Conservation (phyloP, 106 monocot species). For the Acorus gramineus region DNA sequence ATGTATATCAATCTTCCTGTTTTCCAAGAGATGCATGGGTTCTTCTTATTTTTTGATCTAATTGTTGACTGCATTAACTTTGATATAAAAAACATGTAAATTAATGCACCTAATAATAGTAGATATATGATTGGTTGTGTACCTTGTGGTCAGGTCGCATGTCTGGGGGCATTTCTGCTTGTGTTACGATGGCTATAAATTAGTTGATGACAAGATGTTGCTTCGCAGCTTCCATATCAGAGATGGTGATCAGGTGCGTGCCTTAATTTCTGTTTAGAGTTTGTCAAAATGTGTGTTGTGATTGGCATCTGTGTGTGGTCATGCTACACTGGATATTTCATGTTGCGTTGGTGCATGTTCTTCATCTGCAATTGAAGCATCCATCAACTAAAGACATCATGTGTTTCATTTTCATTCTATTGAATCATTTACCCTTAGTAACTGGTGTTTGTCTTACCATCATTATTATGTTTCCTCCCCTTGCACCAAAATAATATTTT, state of each 20-base stretch:
- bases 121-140: neutral
- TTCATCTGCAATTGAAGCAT: neutral
- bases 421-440: too few species aligned
- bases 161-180: conserved; percentile 27
- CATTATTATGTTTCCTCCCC: too few species aligned
- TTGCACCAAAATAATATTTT: too few species aligned
- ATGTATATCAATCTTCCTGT: too few species aligned
- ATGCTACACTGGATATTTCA: neutral
- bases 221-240: conserved; percentile 13
- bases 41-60: too few species aligned
- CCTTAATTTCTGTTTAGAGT: neutral
- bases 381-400: too few species aligned
- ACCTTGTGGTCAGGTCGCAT: conserved; percentile 13
- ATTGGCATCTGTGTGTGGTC: neutral
- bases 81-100: too few species aligned
- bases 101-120: neutral
- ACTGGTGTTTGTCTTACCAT: too few species aligned
- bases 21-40: too few species aligned
- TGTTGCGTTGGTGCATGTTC: neutral
- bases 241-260: conserved; percentile 24
- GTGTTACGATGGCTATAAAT: conserved; percentile 11
- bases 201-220: conserved; percentile 9
- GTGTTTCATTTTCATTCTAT: too few species aligned
- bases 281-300: neutral
- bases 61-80: too few species aligned